Base-by-base conservation (phyloP, 768 basidiomycete species). In the Chiua virens region DNA sequence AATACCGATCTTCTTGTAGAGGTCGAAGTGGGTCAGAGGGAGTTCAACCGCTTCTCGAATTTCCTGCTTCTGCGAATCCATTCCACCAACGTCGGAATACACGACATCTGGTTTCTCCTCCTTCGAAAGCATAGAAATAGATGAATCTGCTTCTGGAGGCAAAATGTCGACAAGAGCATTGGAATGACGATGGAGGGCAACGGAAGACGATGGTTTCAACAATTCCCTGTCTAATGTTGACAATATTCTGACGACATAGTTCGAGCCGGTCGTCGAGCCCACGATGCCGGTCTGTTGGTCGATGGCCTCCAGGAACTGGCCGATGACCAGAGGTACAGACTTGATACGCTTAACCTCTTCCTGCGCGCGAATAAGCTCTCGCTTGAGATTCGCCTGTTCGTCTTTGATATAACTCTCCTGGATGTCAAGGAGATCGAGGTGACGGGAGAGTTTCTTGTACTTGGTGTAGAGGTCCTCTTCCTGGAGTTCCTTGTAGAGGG, bases 341-440 rank as follows among this genome's bases (percentile, higher is more conserved):
- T 98, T 94, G 68, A 99, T 99, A 52, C 97, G 90, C 73, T 98
- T 97, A 66, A 99, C 97, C 74, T 99, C 97, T 70, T 99, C 97
- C 67, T 99, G 97, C 1, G 97, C 97, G 50, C 97, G 92, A 59
- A 98, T 89, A 54, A 99, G 87, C 72, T 99, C 97, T 44, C 96
- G 86, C 71, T 98, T 96, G 49, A 99, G 83, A 65, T 98, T 98
- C 15, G 91, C 91, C 63, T 97, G 95, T 70, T 99, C 97, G 61
- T 99, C 96, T 68, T 98, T 96, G 72, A 99, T 97, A 69, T 98
- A 99, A 73, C 89, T 89, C 72, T 98, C 90, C 63, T 89, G 87
- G 23, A 93, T 92, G 46, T 92, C 89, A 34, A 98, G 84, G 76
- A 99, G 92, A 66, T 99, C 94, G 30, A 95, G 79, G 64, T 99